Conservation (phyloP, 768 basidiomycete species). For the Boletus subparvulus region DNA sequence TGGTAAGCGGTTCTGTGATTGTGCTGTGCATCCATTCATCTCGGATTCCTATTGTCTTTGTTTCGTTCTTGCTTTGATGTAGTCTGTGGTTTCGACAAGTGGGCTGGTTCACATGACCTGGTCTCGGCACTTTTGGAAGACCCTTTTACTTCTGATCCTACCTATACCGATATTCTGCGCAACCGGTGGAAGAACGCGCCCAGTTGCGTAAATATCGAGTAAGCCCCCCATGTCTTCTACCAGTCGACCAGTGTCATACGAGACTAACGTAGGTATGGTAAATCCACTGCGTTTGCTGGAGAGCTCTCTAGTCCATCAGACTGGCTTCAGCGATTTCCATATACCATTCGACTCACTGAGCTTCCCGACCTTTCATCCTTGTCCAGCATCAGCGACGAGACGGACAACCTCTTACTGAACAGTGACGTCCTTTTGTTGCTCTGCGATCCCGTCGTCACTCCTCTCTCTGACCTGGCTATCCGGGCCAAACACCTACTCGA, state of each 20-base stretch:
- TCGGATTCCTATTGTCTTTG: background rate
- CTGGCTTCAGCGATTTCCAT: slow-evolving; percentile 56
- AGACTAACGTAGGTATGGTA: slow-evolving; percentile 21
- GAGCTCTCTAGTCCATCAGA: slow-evolving; percentile 46
- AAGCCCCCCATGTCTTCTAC: slow-evolving; percentile 5
- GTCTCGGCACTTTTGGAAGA: slow-evolving; percentile 72
- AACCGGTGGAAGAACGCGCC: slow-evolving; percentile 48
- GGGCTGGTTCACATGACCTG: slow-evolving; percentile 54
- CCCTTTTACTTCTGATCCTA: slow-evolving; percentile 57
- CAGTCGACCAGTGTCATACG: background rate
- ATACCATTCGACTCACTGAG: slow-evolving; percentile 51
- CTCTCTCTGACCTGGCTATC: slow-evolving; percentile 39
- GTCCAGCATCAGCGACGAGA: slow-evolving; percentile 14
- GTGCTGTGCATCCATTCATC: background rate
- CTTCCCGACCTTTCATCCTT: slow-evolving; percentile 21
- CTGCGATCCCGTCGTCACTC: slow-evolving; percentile 57
- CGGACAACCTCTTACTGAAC: slow-evolving; percentile 26
- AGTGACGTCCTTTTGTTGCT: slow-evolving; percentile 68
- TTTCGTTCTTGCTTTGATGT: background rate
- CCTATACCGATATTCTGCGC: slow-evolving; percentile 43
- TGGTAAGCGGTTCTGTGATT: slow-evolving; percentile 37
- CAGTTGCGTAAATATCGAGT: slow-evolving; percentile 27
- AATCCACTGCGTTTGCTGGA: slow-evolving; percentile 17
- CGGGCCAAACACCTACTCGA: slow-evolving; percentile 29
- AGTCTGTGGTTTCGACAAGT: slow-evolving; percentile 62